These are phyloP conservation scores for Sporopachydermia cereana DNA, from an alignment of 1,139 yeast genomes.

Conservation along the genomic window DNA sequence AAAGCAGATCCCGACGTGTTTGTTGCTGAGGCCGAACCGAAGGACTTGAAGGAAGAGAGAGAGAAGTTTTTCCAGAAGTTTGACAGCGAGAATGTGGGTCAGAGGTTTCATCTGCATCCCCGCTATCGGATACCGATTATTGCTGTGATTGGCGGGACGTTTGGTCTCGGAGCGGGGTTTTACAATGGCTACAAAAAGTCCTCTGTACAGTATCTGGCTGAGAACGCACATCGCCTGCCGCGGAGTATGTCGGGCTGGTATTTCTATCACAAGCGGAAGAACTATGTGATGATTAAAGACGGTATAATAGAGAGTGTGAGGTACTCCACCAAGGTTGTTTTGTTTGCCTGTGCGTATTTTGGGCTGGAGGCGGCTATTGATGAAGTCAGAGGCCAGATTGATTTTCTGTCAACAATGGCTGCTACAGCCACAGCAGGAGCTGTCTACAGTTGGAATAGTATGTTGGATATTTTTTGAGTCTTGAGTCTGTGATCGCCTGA, in stretches of 20 bases:
- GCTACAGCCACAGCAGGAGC: constrained; percentile 45
- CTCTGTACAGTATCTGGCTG: constrained; percentile 56
- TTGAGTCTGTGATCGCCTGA: too few relatives aligned
- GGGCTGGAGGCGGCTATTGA: constrained; percentile 56
- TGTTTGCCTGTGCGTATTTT: constrained; percentile 41
- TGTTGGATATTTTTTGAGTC: too few relatives aligned
- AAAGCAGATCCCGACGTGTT: too few relatives aligned
- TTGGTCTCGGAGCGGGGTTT: constrained; percentile 57
- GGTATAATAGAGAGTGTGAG: constrained; percentile 38
- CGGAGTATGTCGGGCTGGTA: constrained; percentile 79
- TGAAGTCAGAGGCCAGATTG: constrained; percentile 39
- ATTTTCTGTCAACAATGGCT: constrained; percentile 47
- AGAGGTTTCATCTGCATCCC: constrained; percentile 32
- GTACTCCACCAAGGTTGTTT: constrained; percentile 34
- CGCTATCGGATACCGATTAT: constrained; percentile 27
- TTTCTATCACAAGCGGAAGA: constrained; percentile 76
- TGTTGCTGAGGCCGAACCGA: too few relatives aligned
- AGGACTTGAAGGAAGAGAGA: too few relatives aligned
- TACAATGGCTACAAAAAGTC: constrained; percentile 46
- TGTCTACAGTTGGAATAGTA: constrained; percentile 34
- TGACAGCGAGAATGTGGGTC: constrained; percentile 8
- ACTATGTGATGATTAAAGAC: constrained; percentile 54
- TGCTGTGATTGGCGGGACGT: constrained; percentile 30
- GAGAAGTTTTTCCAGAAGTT: too few relatives aligned
- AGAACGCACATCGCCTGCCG: constrained; percentile 76